A percentile compares a stretch with the other conserved stretches of the same genome.
Conservation (phyloP, 345 rosid species). For the Nephelium lappaceum region DNA sequence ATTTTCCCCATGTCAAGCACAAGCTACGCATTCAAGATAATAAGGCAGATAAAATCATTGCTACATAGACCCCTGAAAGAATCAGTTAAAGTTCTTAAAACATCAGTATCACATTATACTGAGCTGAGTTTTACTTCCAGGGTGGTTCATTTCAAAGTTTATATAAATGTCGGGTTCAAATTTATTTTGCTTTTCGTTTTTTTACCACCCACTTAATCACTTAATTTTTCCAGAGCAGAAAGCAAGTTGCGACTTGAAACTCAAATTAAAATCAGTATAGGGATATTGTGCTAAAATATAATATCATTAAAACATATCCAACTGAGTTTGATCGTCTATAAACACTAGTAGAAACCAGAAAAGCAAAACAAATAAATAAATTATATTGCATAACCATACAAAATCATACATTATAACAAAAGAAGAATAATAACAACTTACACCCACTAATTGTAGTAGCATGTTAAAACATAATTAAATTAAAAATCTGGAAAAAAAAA, state of each 20-base stretch:
- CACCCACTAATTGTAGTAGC: neutral
- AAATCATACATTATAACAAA: neutral
- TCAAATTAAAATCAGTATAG: neutral
- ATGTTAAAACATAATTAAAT: neutral
- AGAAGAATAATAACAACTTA: constrained; percentile 7
- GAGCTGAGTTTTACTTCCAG: too few species aligned
- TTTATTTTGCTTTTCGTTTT: too few species aligned
- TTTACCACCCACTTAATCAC: too few species aligned
- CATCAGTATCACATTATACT: too few species aligned
- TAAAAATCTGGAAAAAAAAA: neutral
- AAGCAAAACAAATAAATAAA: neutral
- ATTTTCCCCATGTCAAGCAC: neutral
- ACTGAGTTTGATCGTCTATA: neutral
- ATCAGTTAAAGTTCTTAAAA: too few species aligned
- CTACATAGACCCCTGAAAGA: neutral
- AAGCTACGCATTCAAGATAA: neutral
- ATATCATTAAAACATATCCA: neutral
- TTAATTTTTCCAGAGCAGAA: neutral
- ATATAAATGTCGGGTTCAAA: too few species aligned
- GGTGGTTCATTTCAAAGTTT: too few species aligned
- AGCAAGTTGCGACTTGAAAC: neutral
- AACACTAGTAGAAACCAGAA: neutral
- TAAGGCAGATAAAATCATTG: neutral
- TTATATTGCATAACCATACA: neutral
- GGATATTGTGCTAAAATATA: neutral